These are phyloP conservation scores for Papilionanthe hybrid DNA, from an alignment of 116 monocot species.

Conservation along the genomic window DNA sequence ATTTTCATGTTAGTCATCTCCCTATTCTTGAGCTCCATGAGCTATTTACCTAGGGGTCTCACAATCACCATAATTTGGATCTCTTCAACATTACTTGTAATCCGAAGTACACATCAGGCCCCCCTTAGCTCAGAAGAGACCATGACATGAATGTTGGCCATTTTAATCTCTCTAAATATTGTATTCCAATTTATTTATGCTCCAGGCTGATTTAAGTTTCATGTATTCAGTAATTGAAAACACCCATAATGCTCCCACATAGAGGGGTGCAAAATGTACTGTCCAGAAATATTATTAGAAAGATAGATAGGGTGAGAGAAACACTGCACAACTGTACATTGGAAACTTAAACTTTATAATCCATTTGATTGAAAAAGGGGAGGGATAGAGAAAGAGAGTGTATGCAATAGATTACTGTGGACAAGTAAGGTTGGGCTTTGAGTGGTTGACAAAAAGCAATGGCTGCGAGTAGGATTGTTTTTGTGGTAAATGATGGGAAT, in stretches of 20 bases:
- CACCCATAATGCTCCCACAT: neutral
- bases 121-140: neutral
- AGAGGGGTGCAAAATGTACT: neutral
- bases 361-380: neutral
- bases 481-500: too few relatives aligned
- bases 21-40: neutral
- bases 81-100: neutral
- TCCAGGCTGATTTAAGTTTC: neutral
- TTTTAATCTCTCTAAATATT: neutral
- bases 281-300: neutral
- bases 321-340: neutral
- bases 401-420: neutral
- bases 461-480: too few relatives aligned
- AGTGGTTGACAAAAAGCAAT: too few relatives aligned
- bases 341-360: neutral
- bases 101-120: neutral
- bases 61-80: neutral
- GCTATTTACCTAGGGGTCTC: neutral
- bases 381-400: neutral
- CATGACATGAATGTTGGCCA: too few relatives aligned
- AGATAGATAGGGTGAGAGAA: neutral
- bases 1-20: neutral
- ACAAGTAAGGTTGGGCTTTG: neutral
- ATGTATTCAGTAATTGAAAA: neutral
- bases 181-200: neutral